Evolutionary conservation across 805 yeast species (phyloP).

Genomic region (Hermanozyma aechmeae): DNA sequence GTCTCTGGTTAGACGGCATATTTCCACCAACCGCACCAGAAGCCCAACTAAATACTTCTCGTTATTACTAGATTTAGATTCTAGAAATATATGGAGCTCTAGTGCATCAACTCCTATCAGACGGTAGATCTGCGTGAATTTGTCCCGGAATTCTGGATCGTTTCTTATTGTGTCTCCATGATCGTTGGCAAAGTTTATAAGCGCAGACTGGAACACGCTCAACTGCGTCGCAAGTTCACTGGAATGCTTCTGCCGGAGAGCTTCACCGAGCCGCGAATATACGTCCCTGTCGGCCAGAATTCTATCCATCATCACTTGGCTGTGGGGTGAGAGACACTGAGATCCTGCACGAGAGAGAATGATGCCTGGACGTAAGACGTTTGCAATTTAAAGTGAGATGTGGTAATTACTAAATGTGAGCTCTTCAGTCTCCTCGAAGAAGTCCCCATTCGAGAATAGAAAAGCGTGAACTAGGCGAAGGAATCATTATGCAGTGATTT

Average conservation of each 20-base stretch:
- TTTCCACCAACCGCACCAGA: slow-evolving; percentile 66
- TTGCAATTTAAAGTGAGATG: no score
- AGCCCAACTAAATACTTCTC: slow-evolving; percentile 58
- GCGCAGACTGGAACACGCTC: slow-evolving; percentile 65
- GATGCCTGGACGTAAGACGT: no score
- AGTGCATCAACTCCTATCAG: slow-evolving; percentile 83
- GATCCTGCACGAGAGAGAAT: no score
- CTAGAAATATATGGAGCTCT: slow-evolving; percentile 20
- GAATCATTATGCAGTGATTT: no score
- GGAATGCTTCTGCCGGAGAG: slow-evolving; percentile 43
- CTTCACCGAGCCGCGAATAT: slow-evolving; percentile 43
- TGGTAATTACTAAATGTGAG: no score
- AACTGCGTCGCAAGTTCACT: slow-evolving; percentile 62
- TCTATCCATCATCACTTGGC: no score
- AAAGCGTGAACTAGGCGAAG: no score
- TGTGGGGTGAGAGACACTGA: no score
- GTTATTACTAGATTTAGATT: slow-evolving; percentile 15
- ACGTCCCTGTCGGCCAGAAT: slow-evolving; percentile 9
- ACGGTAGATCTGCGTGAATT: slow-evolving; percentile 68
- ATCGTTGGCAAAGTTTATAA: slow-evolving; percentile 64
- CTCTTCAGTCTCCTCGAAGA: no score
- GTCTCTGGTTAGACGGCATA: slow-evolving; percentile 59
- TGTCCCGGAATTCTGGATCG: slow-evolving; percentile 56
- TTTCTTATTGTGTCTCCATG: slow-evolving; percentile 59
- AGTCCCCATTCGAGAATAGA: no score